Conservation (phyloP, 768 basidiomycete species). For the Serendipita vermifera region DNA sequence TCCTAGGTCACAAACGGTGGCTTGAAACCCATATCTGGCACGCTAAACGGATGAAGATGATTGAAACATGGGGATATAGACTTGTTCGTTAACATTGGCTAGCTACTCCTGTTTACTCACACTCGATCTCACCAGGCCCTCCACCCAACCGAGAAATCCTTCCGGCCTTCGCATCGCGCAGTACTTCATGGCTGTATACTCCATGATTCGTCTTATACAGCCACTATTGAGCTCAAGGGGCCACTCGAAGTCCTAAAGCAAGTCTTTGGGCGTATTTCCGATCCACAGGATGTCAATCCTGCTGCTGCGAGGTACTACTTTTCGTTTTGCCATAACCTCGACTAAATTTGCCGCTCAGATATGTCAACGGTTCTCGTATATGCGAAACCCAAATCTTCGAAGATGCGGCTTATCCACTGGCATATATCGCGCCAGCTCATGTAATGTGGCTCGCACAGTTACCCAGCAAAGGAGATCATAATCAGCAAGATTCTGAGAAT, state of each 20-base stretch:
- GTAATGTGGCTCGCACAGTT: constrained; percentile 55
- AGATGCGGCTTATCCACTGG: constrained; percentile 48
- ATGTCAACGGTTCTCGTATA: constrained; percentile 47
- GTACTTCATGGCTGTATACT: constrained; percentile 72
- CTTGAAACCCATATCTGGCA: constrained; percentile 97
- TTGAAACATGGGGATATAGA: constrained; percentile 81
- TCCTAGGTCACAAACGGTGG: constrained; percentile 73
- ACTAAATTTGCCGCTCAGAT: constrained; percentile 31
- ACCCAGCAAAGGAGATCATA: not conserved
- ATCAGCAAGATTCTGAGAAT: constrained; percentile 22
- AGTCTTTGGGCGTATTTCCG: constrained; percentile 44
- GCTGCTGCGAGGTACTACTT: constrained; percentile 42
- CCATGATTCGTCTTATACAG: constrained; percentile 81
- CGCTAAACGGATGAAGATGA: constrained; percentile 93
- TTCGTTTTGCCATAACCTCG: not conserved
- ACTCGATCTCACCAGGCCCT: constrained; percentile 40
- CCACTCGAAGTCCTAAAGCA: constrained; percentile 39
- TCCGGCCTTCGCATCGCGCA: constrained; percentile 83
- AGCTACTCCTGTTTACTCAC: not conserved
- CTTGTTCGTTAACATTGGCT: constrained; percentile 36
- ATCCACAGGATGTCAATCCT: constrained; percentile 49
- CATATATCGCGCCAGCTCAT: constrained; percentile 53
- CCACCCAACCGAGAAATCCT: constrained; percentile 83
- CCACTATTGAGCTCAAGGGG: constrained; percentile 61
- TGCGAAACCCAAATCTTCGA: constrained; percentile 58